phyloP scores from a whole-genome alignment of 805 yeast genomes.

The Metschnikowia dekortorum region DNA sequence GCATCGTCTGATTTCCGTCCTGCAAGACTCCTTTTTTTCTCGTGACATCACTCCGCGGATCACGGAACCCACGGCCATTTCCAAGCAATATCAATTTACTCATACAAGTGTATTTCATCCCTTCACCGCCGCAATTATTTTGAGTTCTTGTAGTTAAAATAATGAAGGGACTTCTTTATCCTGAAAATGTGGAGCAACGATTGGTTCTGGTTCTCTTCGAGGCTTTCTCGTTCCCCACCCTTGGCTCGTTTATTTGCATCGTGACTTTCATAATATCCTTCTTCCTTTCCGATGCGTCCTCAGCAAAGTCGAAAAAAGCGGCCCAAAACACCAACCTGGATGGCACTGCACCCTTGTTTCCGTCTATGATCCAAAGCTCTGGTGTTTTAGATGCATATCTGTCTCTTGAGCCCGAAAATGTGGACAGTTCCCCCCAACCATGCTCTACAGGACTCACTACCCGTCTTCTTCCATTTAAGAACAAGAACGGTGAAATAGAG shows the following conservation, averaged over 20 bases:
- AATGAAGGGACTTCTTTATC: neutral
- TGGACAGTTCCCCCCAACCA: conserved; percentile 19
- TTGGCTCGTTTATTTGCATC: conserved; percentile 1
- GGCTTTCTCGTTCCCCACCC: neutral
- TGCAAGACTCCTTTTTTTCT: neutral
- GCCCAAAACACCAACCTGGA: neutral
- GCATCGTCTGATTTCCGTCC: neutral
- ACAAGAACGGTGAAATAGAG: conserved; percentile 51
- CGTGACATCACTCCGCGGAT: neutral
- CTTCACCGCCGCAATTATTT: neutral
- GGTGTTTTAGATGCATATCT: neutral
- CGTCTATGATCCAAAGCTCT: conserved; percentile 8
- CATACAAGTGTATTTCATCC: neutral
- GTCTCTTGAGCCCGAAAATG: conserved; percentile 1
- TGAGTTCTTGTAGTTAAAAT: neutral
- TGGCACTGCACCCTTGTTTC: conserved; percentile 9
- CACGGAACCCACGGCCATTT: neutral
- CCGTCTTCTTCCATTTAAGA: conserved; percentile 48
- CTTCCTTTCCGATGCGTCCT: neutral
- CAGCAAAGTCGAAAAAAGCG: conserved; percentile 1
- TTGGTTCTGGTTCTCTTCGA: neutral
- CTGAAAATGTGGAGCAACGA: neutral
- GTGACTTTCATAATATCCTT: conserved; percentile 1
- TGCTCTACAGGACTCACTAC: conserved; percentile 52
- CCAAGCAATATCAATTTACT: neutral